phyloP scores from a whole-genome alignment of 805 yeast species.

The Ogataea chonburiensis region DNA sequence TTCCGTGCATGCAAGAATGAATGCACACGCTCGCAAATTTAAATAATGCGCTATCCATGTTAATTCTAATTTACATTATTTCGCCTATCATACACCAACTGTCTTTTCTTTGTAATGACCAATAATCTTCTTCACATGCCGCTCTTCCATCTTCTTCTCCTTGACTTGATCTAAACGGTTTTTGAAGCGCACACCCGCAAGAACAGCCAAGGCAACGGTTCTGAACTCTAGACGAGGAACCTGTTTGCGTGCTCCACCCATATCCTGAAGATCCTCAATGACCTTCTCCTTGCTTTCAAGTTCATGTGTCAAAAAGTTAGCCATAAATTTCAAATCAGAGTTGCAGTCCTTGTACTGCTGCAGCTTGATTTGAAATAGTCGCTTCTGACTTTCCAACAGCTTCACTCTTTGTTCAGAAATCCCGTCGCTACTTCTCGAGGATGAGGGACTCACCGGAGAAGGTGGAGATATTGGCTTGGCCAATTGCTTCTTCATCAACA shows the following conservation, averaged over 20 bases:
- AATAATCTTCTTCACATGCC: constrained; percentile 20
- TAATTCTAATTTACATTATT: constrained; percentile 11
- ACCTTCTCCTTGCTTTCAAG: constrained; percentile 27
- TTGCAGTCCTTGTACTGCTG: constrained; percentile 40
- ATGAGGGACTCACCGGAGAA: constrained; percentile 26
- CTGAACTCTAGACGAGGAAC: constrained; percentile 23
- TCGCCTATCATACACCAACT: constrained; percentile 15
- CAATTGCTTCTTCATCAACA: constrained; percentile 15
- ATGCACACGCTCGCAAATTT: constrained; percentile 18
- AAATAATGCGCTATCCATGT: constrained; percentile 7
- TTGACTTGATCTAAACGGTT: constrained; percentile 31
- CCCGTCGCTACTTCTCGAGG: constrained; percentile 1
- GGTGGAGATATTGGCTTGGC: constrained; percentile 22
- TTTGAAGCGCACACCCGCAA: constrained; percentile 39
- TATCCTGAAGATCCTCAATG: constrained; percentile 7
- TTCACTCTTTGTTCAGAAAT: constrained; percentile 10
- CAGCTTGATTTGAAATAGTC: constrained; percentile 46
- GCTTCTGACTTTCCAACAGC: constrained; percentile 41
- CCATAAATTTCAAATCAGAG: constrained; percentile 37
- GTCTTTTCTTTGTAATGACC: constrained; percentile 10
- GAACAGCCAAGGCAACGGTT: constrained; percentile 34
- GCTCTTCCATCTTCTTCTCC: constrained; percentile 16
- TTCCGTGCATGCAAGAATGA: constrained; percentile 23
- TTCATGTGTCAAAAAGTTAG: constrained; percentile 33
- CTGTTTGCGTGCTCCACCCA: constrained; percentile 23